phyloP scores from a whole-genome alignment of 176 grass and related monocot genomes.

The Hyparrhenia diplandra region DNA sequence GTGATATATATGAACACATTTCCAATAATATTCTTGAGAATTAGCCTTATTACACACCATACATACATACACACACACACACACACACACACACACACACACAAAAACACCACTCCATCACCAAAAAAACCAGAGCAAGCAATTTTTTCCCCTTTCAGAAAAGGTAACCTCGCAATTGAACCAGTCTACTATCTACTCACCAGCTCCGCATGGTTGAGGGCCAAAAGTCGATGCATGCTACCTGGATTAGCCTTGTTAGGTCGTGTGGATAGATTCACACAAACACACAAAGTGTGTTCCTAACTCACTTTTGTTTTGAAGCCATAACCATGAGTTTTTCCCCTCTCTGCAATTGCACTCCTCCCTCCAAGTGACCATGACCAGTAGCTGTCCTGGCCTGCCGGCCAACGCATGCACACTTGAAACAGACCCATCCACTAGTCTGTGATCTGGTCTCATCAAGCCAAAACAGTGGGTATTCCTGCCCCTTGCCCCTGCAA shows the following conservation, averaged over 20 bases:
- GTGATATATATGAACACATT: neutral
- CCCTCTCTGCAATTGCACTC: neutral
- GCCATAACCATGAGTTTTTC: neutral
- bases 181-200: neutral
- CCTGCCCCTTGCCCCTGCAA: constrained; percentile 26
- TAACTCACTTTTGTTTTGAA: constrained; percentile 13
- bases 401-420: constrained; percentile 36
- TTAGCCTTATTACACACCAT: neutral
- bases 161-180: constrained; percentile 13
- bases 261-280: neutral
- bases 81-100: no score
- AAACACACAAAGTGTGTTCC: constrained; percentile 12
- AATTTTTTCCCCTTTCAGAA: no score
- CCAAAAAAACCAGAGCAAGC: no score
- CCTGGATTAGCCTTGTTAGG: neutral
- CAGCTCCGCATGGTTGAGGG: constrained; percentile 12
- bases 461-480: neutral
- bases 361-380: constrained; percentile 7
- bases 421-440: constrained; percentile 10
- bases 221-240: neutral
- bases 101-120: no score
- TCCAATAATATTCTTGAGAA: neutral
- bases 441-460: constrained; percentile 4
- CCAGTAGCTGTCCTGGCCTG: constrained; percentile 27
- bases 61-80: no score